Base-by-base conservation (phyloP, 768 basidiomycete genomes). In the Xanthoconium stramineum region DNA sequence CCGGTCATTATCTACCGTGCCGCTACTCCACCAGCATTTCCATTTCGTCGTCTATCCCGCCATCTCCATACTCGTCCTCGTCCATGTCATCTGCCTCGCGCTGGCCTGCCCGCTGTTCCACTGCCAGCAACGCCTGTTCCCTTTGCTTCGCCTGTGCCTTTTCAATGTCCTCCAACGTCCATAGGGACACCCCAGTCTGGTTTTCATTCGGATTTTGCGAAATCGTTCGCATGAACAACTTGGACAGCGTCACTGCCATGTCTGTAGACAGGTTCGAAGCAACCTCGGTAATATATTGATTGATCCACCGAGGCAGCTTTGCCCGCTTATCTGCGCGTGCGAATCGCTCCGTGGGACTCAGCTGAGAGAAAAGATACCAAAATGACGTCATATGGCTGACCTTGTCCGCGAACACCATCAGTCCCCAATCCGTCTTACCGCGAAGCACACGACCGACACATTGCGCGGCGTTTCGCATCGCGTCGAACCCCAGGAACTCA, bases 321-420 rank as follows among this genome's bases (percentile, higher is more conserved):
- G 93, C 89, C 37, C 96, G 83, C 75, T 96, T 96, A 67, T 96
- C 93, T 8, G 89, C 88, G 47, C 94, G 83, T 12, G 93, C 92
- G 68, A 94, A 96, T 20, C 93, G 88, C 93, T 96, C 64, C 52
- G n/a, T 29, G 39, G 37, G 3, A 45, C 28, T 64, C 40, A 54
- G 49, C 3, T 24, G 24, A 24, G 24, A 39, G 40, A 35, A 32
- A 19, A 42, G 46, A 37, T 14, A 20, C 24, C 24, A 28, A 13
- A 8, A 19, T 53, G 9, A 35, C 28, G 24, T 46, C 57, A 48
- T 28, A 11, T 13, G n/a, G 62, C 69, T 45, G 33, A 94, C 97
- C 84, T 96, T 97, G 74, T 99, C 97, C 1, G 97, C 97, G 70
- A 99, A 99, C 12, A 98, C 86, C 97, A 99, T 99, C 65, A 99